A percentile compares a stretch with the other conserved stretches of the same genome.
phyloP scores from a whole-genome alignment of 1,284 basidiomycete genomes.

The Mycosarcoma maydis region DNA sequence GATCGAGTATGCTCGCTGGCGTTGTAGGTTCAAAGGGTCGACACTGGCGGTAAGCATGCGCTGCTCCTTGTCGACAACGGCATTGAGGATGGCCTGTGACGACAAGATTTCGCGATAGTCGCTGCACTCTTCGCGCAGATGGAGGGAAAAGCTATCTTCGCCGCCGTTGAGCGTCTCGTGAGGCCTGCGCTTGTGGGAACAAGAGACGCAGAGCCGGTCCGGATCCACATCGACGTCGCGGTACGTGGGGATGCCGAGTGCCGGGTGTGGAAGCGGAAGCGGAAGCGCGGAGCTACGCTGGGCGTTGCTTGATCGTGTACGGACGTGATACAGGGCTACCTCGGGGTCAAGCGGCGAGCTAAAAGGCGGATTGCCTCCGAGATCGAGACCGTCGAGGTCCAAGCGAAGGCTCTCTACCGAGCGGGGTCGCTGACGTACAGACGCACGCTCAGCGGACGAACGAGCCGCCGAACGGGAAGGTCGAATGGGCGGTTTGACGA shows the following conservation, averaged over 20 bases:
- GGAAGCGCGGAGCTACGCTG: neutral
- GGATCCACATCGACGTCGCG: constrained; percentile 3
- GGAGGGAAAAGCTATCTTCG: constrained; percentile 56
- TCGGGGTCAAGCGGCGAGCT: neutral
- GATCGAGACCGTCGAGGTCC: constrained; percentile 57
- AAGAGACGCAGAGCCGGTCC: constrained; percentile 8
- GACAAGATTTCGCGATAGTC: constrained; percentile 55
- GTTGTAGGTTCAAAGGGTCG: constrained; percentile 2
- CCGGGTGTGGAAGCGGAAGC: neutral
- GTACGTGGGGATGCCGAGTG: constrained; percentile 2
- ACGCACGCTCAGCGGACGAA: neutral
- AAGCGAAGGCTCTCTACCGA: constrained; percentile 45
- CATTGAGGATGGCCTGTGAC: constrained; percentile 39
- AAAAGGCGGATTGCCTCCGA: constrained; percentile 33
- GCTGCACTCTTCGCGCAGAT: constrained; percentile 54
- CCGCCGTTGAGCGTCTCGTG: constrained; percentile 6
- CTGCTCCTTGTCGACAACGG: constrained; percentile 21
- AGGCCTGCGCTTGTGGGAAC: neutral
- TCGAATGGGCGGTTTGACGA: neutral
- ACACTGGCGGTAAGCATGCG: constrained; percentile 2
- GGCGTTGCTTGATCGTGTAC: constrained; percentile 25
- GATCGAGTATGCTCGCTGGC: constrained; percentile 18
- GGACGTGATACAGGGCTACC: constrained; percentile 6
- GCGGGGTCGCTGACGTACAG: constrained; percentile 15
- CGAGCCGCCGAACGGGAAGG: neutral